Evolutionary conservation across 345 rosid species (phyloP).

Genomic region (Melaleuca alternifolia): DNA sequence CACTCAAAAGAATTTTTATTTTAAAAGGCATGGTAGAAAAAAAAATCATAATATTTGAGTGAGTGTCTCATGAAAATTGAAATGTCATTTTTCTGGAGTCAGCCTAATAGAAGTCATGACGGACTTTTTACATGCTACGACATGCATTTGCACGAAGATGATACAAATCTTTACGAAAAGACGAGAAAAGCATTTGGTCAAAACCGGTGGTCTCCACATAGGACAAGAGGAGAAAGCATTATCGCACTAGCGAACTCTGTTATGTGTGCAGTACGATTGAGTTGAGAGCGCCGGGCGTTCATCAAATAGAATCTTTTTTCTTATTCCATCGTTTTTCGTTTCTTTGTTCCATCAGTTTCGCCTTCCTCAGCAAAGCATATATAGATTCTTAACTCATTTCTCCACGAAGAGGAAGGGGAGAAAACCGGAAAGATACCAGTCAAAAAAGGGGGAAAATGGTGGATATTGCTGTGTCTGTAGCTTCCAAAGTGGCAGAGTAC

Average conservation of each 20-base stretch:
- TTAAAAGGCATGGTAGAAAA: no score
- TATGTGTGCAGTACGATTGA: no score
- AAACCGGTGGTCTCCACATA: constrained; percentile 13
- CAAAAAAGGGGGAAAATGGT: neutral
- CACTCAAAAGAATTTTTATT: no score
- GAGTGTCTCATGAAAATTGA: no score
- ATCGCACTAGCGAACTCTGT: no score
- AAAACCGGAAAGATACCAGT: neutral
- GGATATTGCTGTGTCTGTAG: neutral
- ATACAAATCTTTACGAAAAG: neutral
- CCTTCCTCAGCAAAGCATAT: neutral
- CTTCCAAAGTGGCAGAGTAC: neutral
- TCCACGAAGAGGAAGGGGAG: neutral
- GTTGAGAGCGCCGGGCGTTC: neutral
- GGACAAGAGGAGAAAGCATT: no score
- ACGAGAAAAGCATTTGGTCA: neutral
- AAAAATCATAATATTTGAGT: no score
- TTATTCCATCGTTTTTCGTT: neutral
- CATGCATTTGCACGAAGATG: neutral
- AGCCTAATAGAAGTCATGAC: no score
- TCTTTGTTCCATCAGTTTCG: neutral
- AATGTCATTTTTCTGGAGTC: no score
- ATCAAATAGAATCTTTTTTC: neutral
- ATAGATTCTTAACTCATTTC: neutral
- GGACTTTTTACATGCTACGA: no score